phyloP scores from a whole-genome alignment of 768 basidiomycete genomes.

The Panaeolus cyanescens region DNA sequence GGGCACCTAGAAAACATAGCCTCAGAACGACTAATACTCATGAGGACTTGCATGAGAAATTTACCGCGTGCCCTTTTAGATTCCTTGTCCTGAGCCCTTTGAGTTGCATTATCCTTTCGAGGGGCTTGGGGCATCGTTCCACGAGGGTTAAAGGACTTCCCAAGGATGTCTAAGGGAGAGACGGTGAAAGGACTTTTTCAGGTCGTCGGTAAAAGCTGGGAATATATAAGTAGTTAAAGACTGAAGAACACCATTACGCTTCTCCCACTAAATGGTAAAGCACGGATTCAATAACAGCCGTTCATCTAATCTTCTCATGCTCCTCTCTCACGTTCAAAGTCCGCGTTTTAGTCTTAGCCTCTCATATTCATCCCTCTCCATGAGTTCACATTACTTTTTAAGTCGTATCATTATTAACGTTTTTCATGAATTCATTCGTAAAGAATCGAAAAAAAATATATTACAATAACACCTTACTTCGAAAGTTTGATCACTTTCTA shows the following conservation, averaged over 20 bases:
- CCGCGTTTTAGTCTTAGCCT: slow-evolving; percentile 9
- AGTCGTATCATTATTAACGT: neutral
- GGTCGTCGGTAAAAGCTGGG: slow-evolving; percentile 6
- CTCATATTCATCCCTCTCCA: neutral
- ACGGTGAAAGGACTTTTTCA: slow-evolving; percentile 6
- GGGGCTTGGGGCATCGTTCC: slow-evolving; percentile 50
- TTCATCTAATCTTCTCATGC: slow-evolving; percentile 9
- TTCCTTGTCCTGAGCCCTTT: slow-evolving; percentile 64
- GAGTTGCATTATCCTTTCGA: slow-evolving; percentile 45
- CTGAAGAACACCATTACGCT: slow-evolving; percentile 10
- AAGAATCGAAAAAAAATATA: neutral
- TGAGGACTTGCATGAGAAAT: neutral
- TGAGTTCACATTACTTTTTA: neutral
- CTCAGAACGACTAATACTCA: neutral
- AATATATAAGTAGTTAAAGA: slow-evolving; percentile 11
- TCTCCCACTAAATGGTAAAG: slow-evolving; percentile 14
- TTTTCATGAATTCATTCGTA: neutral
- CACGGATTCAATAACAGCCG: slow-evolving; percentile 14
- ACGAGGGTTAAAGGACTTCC: slow-evolving; percentile 2
- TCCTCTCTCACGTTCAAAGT: slow-evolving; percentile 14
- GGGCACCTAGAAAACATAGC: slow-evolving; percentile 34
- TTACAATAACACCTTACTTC: neutral
- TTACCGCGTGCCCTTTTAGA: slow-evolving; percentile 62
- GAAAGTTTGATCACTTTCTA: neutral
- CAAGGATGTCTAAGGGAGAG: slow-evolving; percentile 3